Evolutionary conservation across 1,284 basidiomycete species (phyloP).

Genomic region (Sporisorium reilianum): DNA sequence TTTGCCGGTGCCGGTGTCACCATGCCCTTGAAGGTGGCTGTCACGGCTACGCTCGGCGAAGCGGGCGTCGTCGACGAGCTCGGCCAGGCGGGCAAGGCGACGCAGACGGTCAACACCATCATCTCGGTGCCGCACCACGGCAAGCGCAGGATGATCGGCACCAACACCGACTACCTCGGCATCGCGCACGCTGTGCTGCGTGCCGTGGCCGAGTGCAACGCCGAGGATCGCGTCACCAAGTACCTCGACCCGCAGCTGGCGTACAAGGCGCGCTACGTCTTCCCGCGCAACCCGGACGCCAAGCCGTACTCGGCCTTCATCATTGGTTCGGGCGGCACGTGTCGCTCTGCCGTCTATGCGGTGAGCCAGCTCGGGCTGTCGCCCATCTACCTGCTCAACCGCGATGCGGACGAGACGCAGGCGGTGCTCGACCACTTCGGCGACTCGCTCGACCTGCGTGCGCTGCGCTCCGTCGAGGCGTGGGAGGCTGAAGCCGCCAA

Average conservation of each 20-base stretch:
- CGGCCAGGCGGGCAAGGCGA: conserved; percentile 40
- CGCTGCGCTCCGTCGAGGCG: conserved; percentile 37
- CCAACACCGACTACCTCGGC: conserved; percentile 58
- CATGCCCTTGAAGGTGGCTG: conserved; percentile 56
- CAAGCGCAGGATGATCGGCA: conserved; percentile 49
- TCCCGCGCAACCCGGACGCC: conserved; percentile 25
- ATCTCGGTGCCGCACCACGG: conserved; percentile 33
- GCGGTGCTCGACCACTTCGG: conserved; percentile 52
- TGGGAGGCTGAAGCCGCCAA: conserved; percentile 31
- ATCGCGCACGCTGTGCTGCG: conserved; percentile 50
- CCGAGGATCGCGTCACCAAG: conserved; percentile 24
- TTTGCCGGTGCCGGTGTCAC: conserved; percentile 54
- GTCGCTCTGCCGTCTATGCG: conserved; percentile 54
- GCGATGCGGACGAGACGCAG: conserved; percentile 48
- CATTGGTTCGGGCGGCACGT: conserved; percentile 58
- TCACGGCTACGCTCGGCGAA: conserved; percentile 37
- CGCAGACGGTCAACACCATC: conserved; percentile 57
- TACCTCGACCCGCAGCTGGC: conserved; percentile 36
- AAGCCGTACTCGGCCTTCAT: conserved; percentile 52
- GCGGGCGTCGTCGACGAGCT: conserved; percentile 51
- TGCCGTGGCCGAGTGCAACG: conserved; percentile 33
- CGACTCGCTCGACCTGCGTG: conserved; percentile 38
- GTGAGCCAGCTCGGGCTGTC: conserved; percentile 41
- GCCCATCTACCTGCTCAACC: conserved; percentile 54
- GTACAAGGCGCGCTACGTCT: conserved; percentile 25